These are phyloP conservation scores for Macrophomina pseudophaseolina DNA, from an alignment of 2,329 filamentous ascomycete genomes.

Conservation along the genomic window DNA sequence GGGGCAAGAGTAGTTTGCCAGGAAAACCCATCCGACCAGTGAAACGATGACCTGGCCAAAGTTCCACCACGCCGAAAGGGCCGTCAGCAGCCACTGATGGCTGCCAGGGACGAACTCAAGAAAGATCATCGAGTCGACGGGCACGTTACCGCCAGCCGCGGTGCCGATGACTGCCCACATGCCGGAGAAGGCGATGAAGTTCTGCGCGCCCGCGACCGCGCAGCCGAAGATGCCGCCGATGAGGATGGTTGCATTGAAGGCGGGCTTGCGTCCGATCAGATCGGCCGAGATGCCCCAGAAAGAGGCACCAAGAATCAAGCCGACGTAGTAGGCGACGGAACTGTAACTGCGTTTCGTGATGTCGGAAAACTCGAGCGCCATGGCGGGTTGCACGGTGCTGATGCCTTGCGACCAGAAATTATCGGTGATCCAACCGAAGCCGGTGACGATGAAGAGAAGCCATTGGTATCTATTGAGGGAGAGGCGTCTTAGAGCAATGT, in stretches of 20 bases:
- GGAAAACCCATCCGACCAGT: slow-evolving; percentile 52
- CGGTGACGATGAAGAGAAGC: slow-evolving; percentile 69
- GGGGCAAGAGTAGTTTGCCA: slow-evolving; percentile 52
- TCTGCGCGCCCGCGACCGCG: slow-evolving; percentile 28
- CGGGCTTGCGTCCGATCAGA: slow-evolving; percentile 29
- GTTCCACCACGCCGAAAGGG: slow-evolving; percentile 66
- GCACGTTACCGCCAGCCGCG: slow-evolving; percentile 55
- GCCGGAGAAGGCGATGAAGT: slow-evolving; percentile 30
- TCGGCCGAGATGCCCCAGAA: slow-evolving; percentile 47
- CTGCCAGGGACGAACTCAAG: slow-evolving; percentile 65
- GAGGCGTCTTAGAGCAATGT: not conserved
- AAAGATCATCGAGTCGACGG: slow-evolving; percentile 68
- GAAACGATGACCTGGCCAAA: slow-evolving; percentile 60
- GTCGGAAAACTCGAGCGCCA: slow-evolving; percentile 28
- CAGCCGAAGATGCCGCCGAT: slow-evolving; percentile 29
- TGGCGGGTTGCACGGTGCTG: slow-evolving; percentile 26
- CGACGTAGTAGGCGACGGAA: slow-evolving; percentile 41
- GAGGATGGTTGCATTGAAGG: slow-evolving; percentile 29
- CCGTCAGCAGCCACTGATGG: slow-evolving; percentile 65
- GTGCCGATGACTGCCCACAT: slow-evolving; percentile 29
- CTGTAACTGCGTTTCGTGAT: slow-evolving; percentile 36
- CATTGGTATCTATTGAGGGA: slow-evolving; percentile 47
- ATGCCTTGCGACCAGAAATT: slow-evolving; percentile 51
- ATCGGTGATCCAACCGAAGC: slow-evolving; percentile 73
- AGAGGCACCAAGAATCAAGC: slow-evolving; percentile 36